Evolutionary conservation across 1,284 basidiomycete species (phyloP).

Genomic region (Trichosporon coremiiforme): DNA sequence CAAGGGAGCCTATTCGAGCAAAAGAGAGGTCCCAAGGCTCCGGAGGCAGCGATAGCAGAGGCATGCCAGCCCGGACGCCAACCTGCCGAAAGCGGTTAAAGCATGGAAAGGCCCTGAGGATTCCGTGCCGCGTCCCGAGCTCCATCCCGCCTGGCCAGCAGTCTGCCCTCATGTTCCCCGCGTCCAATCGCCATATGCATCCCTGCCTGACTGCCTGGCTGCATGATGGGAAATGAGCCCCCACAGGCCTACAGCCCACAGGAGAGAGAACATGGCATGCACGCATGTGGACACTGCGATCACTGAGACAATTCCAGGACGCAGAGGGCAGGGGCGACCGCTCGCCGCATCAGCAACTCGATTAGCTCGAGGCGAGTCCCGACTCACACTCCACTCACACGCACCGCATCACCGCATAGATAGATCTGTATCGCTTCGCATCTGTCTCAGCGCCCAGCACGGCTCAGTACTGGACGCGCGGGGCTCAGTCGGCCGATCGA

Average conservation of each 20-base stretch:
- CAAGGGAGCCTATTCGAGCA: no score
- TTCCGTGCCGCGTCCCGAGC: conserved; percentile 11
- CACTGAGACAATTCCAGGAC: background rate
- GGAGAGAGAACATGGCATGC: background rate
- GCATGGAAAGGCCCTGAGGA: background rate
- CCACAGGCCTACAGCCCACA: no score
- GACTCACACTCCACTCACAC: background rate
- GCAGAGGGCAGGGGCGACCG: background rate
- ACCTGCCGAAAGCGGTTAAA: conserved; percentile 3
- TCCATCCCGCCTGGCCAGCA: background rate
- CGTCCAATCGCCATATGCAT: background rate
- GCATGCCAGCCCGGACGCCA: background rate
- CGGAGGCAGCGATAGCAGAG: background rate
- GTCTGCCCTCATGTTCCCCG: background rate
- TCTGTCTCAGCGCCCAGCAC: no score
- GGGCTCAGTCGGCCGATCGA: conserved; percentile 10
- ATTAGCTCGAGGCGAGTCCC: background rate
- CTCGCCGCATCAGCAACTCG: no score
- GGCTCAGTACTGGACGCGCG: no score
- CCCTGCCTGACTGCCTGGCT: background rate
- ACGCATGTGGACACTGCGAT: background rate
- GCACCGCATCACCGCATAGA: conserved; percentile 3
- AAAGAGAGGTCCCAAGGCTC: background rate
- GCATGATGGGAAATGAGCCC: background rate
- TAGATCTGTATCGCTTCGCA: conserved; percentile 6